phyloP scores from a whole-genome alignment of 2,329 filamentous ascomycete genomes.

The Colletotrichum brevisporum region DNA sequence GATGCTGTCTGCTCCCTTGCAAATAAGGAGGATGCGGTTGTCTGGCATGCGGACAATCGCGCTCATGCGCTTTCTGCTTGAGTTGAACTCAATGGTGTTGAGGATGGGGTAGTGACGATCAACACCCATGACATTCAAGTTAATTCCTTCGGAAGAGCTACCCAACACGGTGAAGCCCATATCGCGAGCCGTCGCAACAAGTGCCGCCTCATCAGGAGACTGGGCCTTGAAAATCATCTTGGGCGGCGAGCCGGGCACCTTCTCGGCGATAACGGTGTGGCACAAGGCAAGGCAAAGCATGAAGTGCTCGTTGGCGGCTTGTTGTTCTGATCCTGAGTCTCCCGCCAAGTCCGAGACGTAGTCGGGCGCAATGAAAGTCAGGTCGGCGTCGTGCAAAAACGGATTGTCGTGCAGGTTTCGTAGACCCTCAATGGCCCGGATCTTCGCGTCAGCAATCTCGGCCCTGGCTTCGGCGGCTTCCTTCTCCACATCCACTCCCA shows the following conservation, averaged over 20 bases:
- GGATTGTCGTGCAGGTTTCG: conserved; percentile 88
- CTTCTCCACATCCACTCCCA: conserved; percentile 88
- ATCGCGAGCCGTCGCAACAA: conserved; percentile 94
- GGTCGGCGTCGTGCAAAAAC: conserved; percentile 88
- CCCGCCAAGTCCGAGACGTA: conserved; percentile 88
- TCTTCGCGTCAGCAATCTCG: conserved; percentile 85
- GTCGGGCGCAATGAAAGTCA: conserved; percentile 94
- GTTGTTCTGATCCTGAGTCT: conserved; percentile 81
- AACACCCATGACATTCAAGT: conserved; percentile 88
- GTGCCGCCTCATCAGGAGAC: conserved; percentile 94
- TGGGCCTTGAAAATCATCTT: conserved; percentile 97
- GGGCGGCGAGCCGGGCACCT: conserved; percentile 88
- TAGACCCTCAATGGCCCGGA: conserved; percentile 79
- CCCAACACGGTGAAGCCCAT: conserved; percentile 95
- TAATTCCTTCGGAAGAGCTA: conserved; percentile 82
- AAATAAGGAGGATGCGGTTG: conserved; percentile 89
- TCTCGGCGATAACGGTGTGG: conserved; percentile 95
- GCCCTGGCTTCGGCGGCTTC: conserved; percentile 80
- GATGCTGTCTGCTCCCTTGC: conserved; percentile 97
- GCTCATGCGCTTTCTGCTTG: conserved; percentile 96
- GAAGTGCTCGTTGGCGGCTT: conserved; percentile 85
- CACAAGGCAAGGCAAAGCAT: conserved; percentile 97
- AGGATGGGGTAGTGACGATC: conserved; percentile 89
- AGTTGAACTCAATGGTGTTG: conserved; percentile 98
- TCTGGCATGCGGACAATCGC: conserved; percentile 96